Percentiles rank a stretch among this genome's conserved stretches.
These are phyloP conservation scores for Cairneyella variabilis DNA, from an alignment of 495 filamentous ascomycete genomes.

Conservation along the genomic window DNA sequence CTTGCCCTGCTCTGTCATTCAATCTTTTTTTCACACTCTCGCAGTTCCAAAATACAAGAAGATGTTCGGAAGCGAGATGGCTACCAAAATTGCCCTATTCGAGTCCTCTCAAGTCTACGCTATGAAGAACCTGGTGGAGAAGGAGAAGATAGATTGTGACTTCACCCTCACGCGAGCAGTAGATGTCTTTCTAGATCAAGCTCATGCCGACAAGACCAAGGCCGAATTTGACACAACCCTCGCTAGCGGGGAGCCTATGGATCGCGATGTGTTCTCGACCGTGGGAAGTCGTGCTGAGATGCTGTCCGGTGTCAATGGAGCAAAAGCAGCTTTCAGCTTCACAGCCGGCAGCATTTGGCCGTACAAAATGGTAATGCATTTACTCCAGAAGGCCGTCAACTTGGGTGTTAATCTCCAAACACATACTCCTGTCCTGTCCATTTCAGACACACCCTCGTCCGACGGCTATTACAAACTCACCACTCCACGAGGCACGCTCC, in stretches of 20 bases:
- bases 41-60: neutral
- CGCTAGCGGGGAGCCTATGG: too few relatives aligned
- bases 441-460: conserved; percentile 9
- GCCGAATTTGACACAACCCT: conserved; percentile 29
- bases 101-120: conserved; percentile 3
- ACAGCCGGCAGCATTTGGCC: conserved; percentile 36
- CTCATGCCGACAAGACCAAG: conserved; percentile 26
- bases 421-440: conserved; percentile 25
- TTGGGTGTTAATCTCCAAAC: conserved; percentile 29
- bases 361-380: conserved; percentile 27
- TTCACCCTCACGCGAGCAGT: conserved; percentile 34
- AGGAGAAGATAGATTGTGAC: conserved; percentile 26
- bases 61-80: neutral
- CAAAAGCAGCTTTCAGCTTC: neutral
- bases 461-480: neutral
- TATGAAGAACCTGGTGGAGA: conserved; percentile 7
- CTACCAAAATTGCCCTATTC: conserved; percentile 8
- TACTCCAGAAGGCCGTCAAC: neutral
- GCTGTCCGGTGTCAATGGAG: too few relatives aligned
- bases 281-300: too few relatives aligned
- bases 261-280: too few relatives aligned
- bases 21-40: too few relatives aligned
- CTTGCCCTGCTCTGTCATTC: too few relatives aligned
- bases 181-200: conserved; percentile 32
- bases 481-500: conserved; percentile 34